phyloP scores from a whole-genome alignment of 352 stramenopile genomes.

The Globisporangium canariense region DNA sequence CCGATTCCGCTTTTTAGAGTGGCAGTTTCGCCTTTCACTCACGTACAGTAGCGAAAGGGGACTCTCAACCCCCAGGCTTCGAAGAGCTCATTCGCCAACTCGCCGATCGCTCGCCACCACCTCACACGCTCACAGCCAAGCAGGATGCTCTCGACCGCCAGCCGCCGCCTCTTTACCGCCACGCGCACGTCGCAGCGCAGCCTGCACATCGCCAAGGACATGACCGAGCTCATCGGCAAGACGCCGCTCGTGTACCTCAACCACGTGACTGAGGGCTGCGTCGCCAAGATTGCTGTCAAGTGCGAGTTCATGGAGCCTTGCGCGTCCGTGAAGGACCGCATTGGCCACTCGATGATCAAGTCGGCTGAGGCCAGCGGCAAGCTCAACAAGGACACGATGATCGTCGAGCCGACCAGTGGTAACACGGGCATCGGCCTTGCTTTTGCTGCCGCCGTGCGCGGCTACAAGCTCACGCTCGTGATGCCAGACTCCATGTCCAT shows the following conservation, averaged over 20 bases:
- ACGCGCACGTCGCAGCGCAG: constrained; percentile 36
- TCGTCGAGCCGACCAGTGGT: constrained; percentile 94
- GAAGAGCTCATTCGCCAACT: constrained; percentile 19
- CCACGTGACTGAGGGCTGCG: constrained; percentile 66
- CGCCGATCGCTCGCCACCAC: background rate
- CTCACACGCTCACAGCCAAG: background rate
- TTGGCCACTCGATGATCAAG: constrained; percentile 84
- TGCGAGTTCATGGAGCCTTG: constrained; percentile 90
- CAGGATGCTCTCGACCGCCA: constrained; percentile 19
- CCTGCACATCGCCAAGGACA: constrained; percentile 90
- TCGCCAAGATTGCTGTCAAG: constrained; percentile 87
- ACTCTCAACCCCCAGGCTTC: background rate
- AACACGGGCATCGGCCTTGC: constrained; percentile 95
- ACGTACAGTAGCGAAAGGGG: too few relatives aligned
- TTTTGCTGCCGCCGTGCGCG: constrained; percentile 87
- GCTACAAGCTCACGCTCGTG: constrained; percentile 92
- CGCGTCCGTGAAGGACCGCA: constrained; percentile 84
- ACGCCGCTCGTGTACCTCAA: constrained; percentile 94
- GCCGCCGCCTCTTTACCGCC: constrained; percentile 26
- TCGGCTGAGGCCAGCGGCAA: constrained; percentile 65
- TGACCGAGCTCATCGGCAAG: constrained; percentile 94
- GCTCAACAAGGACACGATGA: constrained; percentile 71
- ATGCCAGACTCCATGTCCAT: constrained; percentile 96
- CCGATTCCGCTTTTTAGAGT: too few relatives aligned
- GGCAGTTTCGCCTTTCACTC: too few relatives aligned